Evolutionary conservation across 768 basidiomycete genomes (phyloP).

Genomic region (Tephrocybe sp.): DNA sequence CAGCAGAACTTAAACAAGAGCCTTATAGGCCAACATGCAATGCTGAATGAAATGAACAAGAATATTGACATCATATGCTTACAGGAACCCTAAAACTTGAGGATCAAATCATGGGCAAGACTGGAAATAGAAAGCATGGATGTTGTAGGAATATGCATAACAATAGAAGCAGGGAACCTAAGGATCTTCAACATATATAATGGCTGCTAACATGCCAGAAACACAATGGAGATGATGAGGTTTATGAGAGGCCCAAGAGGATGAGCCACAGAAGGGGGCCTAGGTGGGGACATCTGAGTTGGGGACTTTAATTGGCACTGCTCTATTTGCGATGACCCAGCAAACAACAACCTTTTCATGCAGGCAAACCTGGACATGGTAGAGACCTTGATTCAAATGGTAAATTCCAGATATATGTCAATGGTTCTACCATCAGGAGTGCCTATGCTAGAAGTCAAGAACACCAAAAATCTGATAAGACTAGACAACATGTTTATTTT

Average conservation of each 20-base stretch:
- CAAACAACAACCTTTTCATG: constrained; percentile 36
- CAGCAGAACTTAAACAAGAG: constrained; percentile 31
- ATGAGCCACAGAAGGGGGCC: not conserved
- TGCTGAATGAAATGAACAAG: constrained; percentile 11
- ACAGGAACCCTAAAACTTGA: constrained; percentile 45
- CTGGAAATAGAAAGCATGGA: constrained; percentile 21
- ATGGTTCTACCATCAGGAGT: constrained; percentile 32
- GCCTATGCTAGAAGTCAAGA: constrained; percentile 31
- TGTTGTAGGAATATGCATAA: constrained; percentile 24
- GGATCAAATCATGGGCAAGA: no score
- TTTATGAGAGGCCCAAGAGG: constrained; percentile 1
- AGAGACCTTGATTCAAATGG: constrained; percentile 24
- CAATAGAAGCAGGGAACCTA: constrained; percentile 15
- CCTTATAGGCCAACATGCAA: constrained; percentile 11
- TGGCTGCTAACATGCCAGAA: constrained; percentile 23
- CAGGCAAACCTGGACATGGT: constrained; percentile 17
- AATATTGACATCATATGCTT: constrained; percentile 32
- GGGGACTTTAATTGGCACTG: constrained; percentile 45
- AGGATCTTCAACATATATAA: constrained; percentile 40
- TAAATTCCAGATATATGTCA: constrained; percentile 24
- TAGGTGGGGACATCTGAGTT: constrained; percentile 20
- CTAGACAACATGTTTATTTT: constrained; percentile 45
- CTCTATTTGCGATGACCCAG: constrained; percentile 35
- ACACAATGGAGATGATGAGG: constrained; percentile 9
- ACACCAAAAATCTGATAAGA: constrained; percentile 32